Percentiles rank a stretch among this genome's conserved stretches.
Conservation (phyloP, 192 early-diverging fungal genomes). For the Linnemannia schmuckeri region DNA sequence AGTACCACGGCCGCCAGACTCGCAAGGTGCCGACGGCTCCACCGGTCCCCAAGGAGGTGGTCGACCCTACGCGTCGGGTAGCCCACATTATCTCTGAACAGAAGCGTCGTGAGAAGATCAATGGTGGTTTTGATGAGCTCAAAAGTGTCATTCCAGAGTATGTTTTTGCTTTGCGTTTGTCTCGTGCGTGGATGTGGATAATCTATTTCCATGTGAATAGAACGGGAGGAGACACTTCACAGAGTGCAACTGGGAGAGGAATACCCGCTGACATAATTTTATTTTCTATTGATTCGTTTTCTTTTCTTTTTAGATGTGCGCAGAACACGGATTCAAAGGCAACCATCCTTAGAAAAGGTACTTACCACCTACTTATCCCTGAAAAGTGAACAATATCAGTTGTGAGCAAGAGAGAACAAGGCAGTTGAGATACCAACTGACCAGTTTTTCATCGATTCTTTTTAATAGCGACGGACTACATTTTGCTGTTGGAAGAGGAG, state of each 20-base stretch:
- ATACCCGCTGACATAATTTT: background rate
- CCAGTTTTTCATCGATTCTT: background rate
- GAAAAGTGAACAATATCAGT: background rate
- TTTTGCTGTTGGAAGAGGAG: constrained; percentile 40
- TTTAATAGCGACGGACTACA: constrained; percentile 36
- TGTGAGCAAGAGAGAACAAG: background rate
- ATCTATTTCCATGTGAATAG: background rate
- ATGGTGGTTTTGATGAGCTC: constrained; percentile 60
- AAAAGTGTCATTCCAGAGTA: constrained; percentile 60
- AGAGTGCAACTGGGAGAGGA: no score
- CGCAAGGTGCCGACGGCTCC: constrained; percentile 26
- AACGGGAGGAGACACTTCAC: background rate
- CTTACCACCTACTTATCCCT: background rate
- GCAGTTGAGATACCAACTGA: no score
- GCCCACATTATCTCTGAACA: constrained; percentile 61
- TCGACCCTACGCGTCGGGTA: constrained; percentile 53
- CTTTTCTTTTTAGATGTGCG: constrained; percentile 25
- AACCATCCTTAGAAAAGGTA: constrained; percentile 47
- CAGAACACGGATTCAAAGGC: constrained; percentile 50
- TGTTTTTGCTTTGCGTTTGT: constrained; percentile 4
- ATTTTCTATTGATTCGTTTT: background rate
- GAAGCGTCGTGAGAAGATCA: constrained; percentile 62
- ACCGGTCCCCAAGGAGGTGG: constrained; percentile 18
- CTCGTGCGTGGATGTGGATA: background rate
- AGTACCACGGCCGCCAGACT: constrained; percentile 52